Base-by-base conservation (phyloP, 2,329 filamentous ascomycete genomes). In the Cytospora piceicola region DNA sequence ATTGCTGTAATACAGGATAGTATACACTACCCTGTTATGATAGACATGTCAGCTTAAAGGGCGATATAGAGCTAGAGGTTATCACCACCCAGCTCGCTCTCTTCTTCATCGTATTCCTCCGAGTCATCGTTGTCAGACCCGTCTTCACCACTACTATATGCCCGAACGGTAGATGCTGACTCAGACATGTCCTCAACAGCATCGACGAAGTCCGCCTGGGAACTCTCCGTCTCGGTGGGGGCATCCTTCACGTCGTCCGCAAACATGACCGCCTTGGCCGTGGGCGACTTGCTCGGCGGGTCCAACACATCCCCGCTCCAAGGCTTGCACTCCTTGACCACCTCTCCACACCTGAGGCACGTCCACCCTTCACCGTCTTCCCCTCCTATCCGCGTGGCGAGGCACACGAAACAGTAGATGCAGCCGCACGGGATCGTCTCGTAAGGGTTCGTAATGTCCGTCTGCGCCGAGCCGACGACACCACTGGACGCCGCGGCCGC, bases 381-480 rank as follows among this genome's bases (percentile, higher is more conserved):
- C 6, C 90, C 88, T 77, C 97, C 94, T 53, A 99, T 84, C 67
- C 92, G 88, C 65, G 93, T 92, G 3, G 94, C 93, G n/a, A 98
- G 79, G 74, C 95, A 99, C 22, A 96, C 92, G 75, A 96, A 99
- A 78, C 95, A 99, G 79, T 98, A 99, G 66, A 97, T 84, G 76
- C 94, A 97, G 0, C 91, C 91, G 73, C 95, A 99, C 0, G 93
- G 90, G 2, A 94, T 86, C 0, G 93, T 88, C 78, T 97, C 93
- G 75, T 99, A 99, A 0, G 95, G 94, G 75, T 98, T 99, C 5
- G 94, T 97, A 68, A 98, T 90, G 73, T 98, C 95, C 0, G 94
- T 97, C 70, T 93, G 90, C 8, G 92, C 91, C 22, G 91, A 96
- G 22, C 94, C 94, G 52, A 96, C 84, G 14, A 97, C 90, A 17